Conservation (phyloP, 192 early-diverging fungal genomes). For the Linderina pennispora region DNA sequence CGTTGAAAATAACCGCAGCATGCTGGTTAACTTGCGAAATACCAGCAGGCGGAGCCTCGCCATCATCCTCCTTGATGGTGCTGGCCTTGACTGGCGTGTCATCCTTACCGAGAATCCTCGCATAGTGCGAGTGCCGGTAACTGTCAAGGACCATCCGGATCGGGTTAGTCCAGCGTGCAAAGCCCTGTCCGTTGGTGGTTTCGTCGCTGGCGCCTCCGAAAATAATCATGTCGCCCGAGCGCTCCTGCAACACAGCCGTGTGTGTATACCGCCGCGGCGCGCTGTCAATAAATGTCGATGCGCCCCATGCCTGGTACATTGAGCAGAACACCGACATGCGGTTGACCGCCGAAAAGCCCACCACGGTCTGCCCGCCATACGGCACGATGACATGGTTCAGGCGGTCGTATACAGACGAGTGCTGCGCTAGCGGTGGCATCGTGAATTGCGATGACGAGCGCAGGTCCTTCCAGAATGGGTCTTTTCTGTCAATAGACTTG, state of each 20-base stretch:
- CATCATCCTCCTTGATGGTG: slow-evolving; percentile 14
- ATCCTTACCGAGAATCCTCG: no score
- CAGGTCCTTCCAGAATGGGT: slow-evolving; percentile 22
- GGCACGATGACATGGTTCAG: slow-evolving; percentile 32
- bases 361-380: slow-evolving; percentile 26
- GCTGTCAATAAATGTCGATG: slow-evolving; percentile 24
- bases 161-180: no score
- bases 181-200: slow-evolving; percentile 23
- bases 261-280: slow-evolving; percentile 30
- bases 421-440: slow-evolving; percentile 40
- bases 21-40: slow-evolving; percentile 20
- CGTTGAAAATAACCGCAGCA: slow-evolving; percentile 21
- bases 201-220: slow-evolving; percentile 34
- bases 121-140: no score
- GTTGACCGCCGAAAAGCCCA: slow-evolving; percentile 26
- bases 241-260: slow-evolving; percentile 25
- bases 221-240: slow-evolving; percentile 34
- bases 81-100: slow-evolving; percentile 13
- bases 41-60: slow-evolving; percentile 10
- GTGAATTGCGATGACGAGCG: slow-evolving; percentile 36
- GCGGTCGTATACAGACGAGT: slow-evolving; percentile 38
- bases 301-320: slow-evolving; percentile 37
- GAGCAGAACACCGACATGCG: slow-evolving; percentile 29
- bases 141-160: no score
- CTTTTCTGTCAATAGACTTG: slow-evolving; percentile 11